These are phyloP conservation scores for Sclerotinia glacialis DNA, from an alignment of 2,329 filamentous ascomycete genomes.

Conservation along the genomic window DNA sequence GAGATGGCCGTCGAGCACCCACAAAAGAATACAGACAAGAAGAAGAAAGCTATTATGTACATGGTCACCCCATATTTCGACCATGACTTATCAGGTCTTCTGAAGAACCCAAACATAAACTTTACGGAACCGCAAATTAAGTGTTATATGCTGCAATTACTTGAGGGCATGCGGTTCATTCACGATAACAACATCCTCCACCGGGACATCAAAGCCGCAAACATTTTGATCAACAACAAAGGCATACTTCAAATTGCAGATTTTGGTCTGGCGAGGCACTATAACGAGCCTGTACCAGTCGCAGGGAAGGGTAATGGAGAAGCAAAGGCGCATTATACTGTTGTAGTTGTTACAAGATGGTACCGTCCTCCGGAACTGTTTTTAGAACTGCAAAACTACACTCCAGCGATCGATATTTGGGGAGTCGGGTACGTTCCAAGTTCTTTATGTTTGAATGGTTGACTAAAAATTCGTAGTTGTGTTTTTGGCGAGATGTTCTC, in stretches of 20 bases:
- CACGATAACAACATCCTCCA: conserved; percentile 90
- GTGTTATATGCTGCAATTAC: conserved; percentile 91
- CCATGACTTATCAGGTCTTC: conserved; percentile 92
- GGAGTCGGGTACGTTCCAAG: conserved; percentile 75
- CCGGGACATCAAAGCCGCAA: conserved; percentile 98
- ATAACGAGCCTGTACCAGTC: conserved; percentile 78
- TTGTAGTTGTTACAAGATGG: conserved; percentile 95
- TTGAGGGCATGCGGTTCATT: conserved; percentile 85
- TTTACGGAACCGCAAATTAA: conserved; percentile 93
- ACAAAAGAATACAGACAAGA: conserved; percentile 61
- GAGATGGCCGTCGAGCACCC: conserved; percentile 92
- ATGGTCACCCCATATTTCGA: conserved; percentile 99
- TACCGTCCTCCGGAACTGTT: conserved; percentile 93
- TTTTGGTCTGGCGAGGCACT: conserved; percentile 91
- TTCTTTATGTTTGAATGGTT: conserved; percentile 24
- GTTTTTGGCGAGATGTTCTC: conserved; percentile 98
- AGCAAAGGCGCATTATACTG: conserved; percentile 87
- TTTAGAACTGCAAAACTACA: conserved; percentile 83
- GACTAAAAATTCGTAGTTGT: conserved; percentile 56
- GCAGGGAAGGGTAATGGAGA: conserved; percentile 78
- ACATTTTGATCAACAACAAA: conserved; percentile 90
- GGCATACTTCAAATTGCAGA: conserved; percentile 95
- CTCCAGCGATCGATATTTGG: conserved; percentile 98
- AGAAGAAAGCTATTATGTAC: conserved; percentile 85
- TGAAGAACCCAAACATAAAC: conserved; percentile 88